Conservation (phyloP, 176 grass and related monocot genomes). For the Alopecurus myosuroides region DNA sequence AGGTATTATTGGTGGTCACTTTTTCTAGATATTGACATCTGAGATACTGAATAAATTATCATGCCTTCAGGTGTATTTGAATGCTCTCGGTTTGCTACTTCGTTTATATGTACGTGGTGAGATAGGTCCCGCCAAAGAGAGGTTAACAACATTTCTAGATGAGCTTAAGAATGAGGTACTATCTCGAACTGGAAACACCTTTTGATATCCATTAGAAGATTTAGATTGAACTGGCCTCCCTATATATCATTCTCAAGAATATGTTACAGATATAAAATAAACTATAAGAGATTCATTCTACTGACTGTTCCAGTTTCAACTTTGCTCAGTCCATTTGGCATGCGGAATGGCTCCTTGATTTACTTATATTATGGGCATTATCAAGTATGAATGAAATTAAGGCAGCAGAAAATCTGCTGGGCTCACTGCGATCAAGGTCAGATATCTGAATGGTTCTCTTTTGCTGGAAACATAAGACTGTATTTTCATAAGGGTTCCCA, state of each 20-base stretch:
- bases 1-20: constrained; percentile 36
- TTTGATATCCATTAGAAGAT: neutral
- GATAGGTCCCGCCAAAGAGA: constrained; percentile 32
- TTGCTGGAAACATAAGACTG: neutral
- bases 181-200: neutral
- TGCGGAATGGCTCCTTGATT: constrained; percentile 72
- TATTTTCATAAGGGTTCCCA: neutral
- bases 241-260: neutral
- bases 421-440: constrained; percentile 58
- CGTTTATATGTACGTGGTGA: constrained; percentile 47
- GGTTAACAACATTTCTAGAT: constrained; percentile 35
- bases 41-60: constrained; percentile 29
- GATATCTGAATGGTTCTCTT: neutral
- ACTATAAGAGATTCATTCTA: constrained; percentile 8
- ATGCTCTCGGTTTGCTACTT: constrained; percentile 71
- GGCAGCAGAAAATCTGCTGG: constrained; percentile 50
- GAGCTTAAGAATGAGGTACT: constrained; percentile 47
- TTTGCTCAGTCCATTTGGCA: constrained; percentile 50
- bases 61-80: constrained; percentile 75
- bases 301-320: constrained; percentile 9
- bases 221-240: neutral
- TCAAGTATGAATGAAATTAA: constrained; percentile 34
- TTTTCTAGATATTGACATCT: neutral
- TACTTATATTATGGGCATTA: constrained; percentile 62
- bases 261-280: constrained; percentile 1